phyloP scores from a whole-genome alignment of 2,329 filamentous ascomycete species.

The Aspergillus pseudoviridinutans region DNA sequence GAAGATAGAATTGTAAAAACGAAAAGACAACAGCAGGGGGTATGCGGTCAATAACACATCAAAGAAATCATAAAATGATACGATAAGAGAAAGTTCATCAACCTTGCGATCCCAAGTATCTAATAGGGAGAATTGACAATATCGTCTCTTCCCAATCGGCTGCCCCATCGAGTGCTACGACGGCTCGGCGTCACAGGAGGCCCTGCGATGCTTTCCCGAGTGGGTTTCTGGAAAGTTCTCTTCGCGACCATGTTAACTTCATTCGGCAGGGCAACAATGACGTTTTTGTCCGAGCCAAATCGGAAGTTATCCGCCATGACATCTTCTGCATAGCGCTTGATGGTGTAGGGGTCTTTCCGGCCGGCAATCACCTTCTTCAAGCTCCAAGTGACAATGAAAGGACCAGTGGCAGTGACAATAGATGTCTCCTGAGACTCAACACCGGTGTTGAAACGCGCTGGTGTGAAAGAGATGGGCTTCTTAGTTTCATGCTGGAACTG shows the following conservation, averaged over 20 bases:
- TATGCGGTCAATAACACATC: conserved; percentile 22
- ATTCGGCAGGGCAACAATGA: conserved; percentile 93
- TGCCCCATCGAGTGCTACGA: conserved; percentile 31
- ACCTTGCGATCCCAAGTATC: conserved; percentile 3
- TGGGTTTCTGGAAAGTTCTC: conserved; percentile 78
- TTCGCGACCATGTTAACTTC: conserved; percentile 98
- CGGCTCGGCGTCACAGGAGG: conserved; percentile 48
- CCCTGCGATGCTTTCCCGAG: conserved; percentile 81
- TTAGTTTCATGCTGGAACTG: conserved; percentile 98
- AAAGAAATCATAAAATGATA: conserved; percentile 10
- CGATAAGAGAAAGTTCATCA: conserved; percentile 8
- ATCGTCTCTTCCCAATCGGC: conserved; percentile 67
- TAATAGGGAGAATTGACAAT: conserved; percentile 73
- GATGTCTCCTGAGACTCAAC: conserved; percentile 78
- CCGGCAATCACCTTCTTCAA: conserved; percentile 82
- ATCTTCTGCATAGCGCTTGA: conserved; percentile 92
- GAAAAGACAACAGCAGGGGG: conserved; percentile 21
- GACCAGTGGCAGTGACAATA: conserved; percentile 93
- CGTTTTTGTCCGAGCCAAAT: conserved; percentile 94
- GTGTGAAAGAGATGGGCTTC: conserved; percentile 78
- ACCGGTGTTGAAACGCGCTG: conserved; percentile 90
- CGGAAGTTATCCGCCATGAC: conserved; percentile 99
- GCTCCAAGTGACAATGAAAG: conserved; percentile 95
- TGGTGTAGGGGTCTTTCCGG: conserved; percentile 83
- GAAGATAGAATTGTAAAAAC: neutral